Percentiles rank a stretch among this genome's conserved stretches.
phyloP scores from a whole-genome alignment of 2,329 filamentous ascomycete species.

The Claviceps spartinae region DNA sequence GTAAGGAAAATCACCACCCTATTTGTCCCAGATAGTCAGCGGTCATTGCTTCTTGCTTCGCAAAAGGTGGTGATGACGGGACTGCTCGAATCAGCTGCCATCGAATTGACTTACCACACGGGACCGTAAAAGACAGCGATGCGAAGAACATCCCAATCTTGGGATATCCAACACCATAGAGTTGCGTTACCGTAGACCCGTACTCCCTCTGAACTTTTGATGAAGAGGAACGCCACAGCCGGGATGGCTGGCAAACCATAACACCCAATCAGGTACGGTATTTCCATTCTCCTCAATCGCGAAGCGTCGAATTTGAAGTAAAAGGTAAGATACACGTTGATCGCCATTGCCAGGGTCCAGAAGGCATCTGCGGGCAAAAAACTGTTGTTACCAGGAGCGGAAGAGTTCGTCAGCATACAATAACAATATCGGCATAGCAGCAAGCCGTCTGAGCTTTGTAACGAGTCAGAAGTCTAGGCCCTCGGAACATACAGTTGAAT shows the following conservation, averaged over 20 bases:
- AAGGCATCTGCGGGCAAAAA: slow-evolving; percentile 65
- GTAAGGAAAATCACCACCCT: slow-evolving; percentile 50
- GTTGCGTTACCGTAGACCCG: slow-evolving; percentile 61
- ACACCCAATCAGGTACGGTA: slow-evolving; percentile 53
- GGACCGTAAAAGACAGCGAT: slow-evolving; percentile 64
- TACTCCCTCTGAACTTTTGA: slow-evolving; percentile 35
- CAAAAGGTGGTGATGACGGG: no score
- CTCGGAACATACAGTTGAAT: slow-evolving; percentile 58
- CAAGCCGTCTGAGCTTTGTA: background rate
- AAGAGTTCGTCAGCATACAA: slow-evolving; percentile 2
- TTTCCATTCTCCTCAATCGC: slow-evolving; percentile 53
- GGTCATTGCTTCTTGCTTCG: background rate
- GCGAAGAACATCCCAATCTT: slow-evolving; percentile 55
- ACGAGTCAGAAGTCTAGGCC: background rate
- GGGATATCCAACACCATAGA: slow-evolving; percentile 69
- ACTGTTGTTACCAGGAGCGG: slow-evolving; percentile 31
- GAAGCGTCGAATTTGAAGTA: slow-evolving; percentile 57
- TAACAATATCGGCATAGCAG: background rate
- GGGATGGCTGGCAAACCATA: slow-evolving; percentile 63
- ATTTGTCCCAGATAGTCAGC: background rate
- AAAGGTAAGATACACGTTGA: slow-evolving; percentile 73
- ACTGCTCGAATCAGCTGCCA: no score
- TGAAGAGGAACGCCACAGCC: slow-evolving; percentile 52
- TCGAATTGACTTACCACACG: slow-evolving; percentile 37
- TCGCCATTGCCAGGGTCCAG: slow-evolving; percentile 71